phyloP scores from a whole-genome alignment of 1,139 yeast genomes.

The Kodamaea derodonti region DNA sequence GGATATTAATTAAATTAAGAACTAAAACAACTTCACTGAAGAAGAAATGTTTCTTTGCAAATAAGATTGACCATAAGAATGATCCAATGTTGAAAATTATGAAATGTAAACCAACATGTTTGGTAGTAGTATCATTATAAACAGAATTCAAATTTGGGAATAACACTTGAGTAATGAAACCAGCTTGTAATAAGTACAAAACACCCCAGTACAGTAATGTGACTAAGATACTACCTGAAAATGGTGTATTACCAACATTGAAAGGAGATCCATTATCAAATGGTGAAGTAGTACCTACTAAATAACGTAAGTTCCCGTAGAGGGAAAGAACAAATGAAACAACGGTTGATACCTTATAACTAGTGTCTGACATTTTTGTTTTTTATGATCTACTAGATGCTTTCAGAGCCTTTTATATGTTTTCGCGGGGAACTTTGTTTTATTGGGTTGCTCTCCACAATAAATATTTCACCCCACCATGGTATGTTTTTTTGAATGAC shows the following conservation, averaged over 20 bases:
- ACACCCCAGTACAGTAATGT: conserved; percentile 57
- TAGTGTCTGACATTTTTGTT: conserved; percentile 8
- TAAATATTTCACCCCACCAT: too few species aligned
- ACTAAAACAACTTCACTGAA: conserved; percentile 53
- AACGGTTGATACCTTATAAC: conserved; percentile 45
- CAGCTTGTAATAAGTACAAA: conserved; percentile 49
- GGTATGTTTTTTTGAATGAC: too few species aligned
- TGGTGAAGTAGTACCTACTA: conserved; percentile 44
- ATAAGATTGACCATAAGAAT: conserved; percentile 59
- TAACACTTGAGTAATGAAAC: conserved; percentile 52
- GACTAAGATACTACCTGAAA: conserved; percentile 55
- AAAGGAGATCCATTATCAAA: conserved; percentile 43
- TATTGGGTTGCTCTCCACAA: too few species aligned
- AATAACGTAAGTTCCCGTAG: conserved; percentile 52
- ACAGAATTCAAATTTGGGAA: conserved; percentile 34
- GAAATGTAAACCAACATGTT: conserved; percentile 57
- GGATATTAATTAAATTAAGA: conserved; percentile 57
- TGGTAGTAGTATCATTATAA: conserved; percentile 23
- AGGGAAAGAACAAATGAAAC: conserved; percentile 50
- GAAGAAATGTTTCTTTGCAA: conserved; percentile 53
- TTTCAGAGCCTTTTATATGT: too few species aligned
- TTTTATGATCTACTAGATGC: too few species aligned
- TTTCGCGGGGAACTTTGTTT: too few species aligned
- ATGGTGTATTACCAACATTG: conserved; percentile 56
- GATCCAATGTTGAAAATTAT: conserved; percentile 56